Base-by-base conservation (phyloP, 176 grass and related monocot genomes). In the Coix lacrymajobi region DNA sequence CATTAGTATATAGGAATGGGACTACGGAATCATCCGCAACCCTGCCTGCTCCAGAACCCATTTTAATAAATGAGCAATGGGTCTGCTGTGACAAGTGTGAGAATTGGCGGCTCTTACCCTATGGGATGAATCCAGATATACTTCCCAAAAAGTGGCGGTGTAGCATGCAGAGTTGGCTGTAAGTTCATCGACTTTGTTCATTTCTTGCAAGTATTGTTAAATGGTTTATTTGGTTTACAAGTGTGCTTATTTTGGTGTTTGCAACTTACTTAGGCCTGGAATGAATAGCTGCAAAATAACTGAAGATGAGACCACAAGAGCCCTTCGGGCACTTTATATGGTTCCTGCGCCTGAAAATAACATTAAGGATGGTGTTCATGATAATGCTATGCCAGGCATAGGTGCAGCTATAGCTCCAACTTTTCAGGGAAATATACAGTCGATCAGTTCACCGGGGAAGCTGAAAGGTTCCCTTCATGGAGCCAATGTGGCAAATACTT, bases 101-200 rank as follows among this genome's bases (percentile, higher is more conserved):
- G 49, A 91, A 81, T 78, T 94, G 92, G 92, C 89, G 92, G 57
- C 92, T 94, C 69, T 91, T 94, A 78, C 92, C 92, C 24, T 87
- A 89, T 84, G 84, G 88, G 45, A 84, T 85, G 33, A 91, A 91
- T 79, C 80, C 92, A 78, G 83, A 84, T 85, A 25, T 57, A 78
- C 80, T 94, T 81, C 92, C 89, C 31, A 74, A 83, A 69, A 86
- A 85, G 78, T 94, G 92, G 92, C 66, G 70, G 44, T 94, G 92
- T 72, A 91, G 62, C 49, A 81, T 87, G 86, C 92, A 84, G 67
- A 74, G 71, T 80, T 94, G 92, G 92, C 84, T 94, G 92, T 94
- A 94, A 94, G 92, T 91, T 83, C 73, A 63, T 84, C 80, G 20
- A 62, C 79, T 79, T 69, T 52, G 4, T 76, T 75, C 8, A 57